phyloP scores from a whole-genome alignment of 148 eudicot genomes.

The Talinum fruticosum region DNA sequence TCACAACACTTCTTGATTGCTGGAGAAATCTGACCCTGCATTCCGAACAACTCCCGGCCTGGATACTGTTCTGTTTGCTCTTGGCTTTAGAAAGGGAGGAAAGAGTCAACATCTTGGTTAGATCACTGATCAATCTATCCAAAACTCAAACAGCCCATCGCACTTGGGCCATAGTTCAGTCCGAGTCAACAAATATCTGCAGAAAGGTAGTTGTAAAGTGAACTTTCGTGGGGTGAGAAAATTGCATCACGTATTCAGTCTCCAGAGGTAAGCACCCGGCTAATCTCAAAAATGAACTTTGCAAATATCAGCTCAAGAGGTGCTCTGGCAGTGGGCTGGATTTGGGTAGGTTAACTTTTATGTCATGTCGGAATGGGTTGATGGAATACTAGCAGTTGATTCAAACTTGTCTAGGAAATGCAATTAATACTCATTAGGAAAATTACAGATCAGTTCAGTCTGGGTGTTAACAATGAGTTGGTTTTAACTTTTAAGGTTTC shows the following conservation, averaged over 20 bases:
- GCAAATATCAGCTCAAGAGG: background rate
- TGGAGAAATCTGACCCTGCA: background rate
- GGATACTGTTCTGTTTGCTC: background rate
- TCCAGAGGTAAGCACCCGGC: background rate
- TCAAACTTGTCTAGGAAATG: background rate
- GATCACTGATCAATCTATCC: conserved; percentile 2
- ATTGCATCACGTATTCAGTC: background rate
- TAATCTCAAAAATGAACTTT: background rate
- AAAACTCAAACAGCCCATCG: conserved; percentile 4
- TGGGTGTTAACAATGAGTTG: no score
- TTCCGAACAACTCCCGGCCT: background rate
- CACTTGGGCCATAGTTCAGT: conserved; percentile 18
- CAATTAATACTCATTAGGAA: background rate
- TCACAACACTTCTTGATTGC: background rate
- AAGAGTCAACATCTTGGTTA: background rate
- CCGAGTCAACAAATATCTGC: conserved; percentile 65
- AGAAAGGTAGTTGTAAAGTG: conserved; percentile 1
- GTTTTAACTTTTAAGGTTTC: no score
- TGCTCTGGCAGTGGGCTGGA: background rate
- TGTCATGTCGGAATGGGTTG: background rate
- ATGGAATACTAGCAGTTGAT: background rate
- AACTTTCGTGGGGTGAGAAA: background rate
- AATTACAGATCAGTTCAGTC: no score
- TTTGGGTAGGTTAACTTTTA: background rate
- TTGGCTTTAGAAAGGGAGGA: background rate